Base-by-base conservation (phyloP, 2,329 filamentous ascomycete genomes). In the Pestalotiopsis sp. region DNA sequence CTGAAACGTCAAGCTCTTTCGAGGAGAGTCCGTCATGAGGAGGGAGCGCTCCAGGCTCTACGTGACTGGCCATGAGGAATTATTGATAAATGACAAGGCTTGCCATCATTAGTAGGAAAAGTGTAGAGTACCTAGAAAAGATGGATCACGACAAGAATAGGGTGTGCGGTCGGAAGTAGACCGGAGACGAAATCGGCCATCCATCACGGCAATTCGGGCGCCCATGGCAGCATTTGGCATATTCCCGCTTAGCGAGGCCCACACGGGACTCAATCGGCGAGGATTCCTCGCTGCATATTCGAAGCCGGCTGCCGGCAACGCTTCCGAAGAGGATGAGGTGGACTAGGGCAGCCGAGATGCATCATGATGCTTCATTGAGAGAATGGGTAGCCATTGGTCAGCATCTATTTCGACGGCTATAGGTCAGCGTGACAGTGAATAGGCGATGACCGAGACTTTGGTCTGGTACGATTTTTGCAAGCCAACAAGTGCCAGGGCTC, bases 41-140 rank as follows among this genome's bases (percentile, higher is more conserved):
- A 59, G 68, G 23, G 36, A 27, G 17, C 11, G 27, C 31, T 11
- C 17, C 14, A 52, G 40, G n/a, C 38, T 72, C 71, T 52, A 72
- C 67, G 57, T n/a, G 58, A 56, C 72, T 70, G 69, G 68, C 68
- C 72, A 73, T 74, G 62, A 52, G 65, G 57, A 66, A 62, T 20
- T 52, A 52, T 52, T 20, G 6, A 14, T 25, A 68, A 60, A 11
- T 25, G 36, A 66, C 38, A 70, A 17, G 17, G 40, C 20, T 49
- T 52, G 7, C 45, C 45, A 52, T 20, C 17, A 36, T 14, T 23
- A 25, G n/a, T 23, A 41, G 45, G 5, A 12, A 27, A 17, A 66
- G 27, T 40, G 23, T 11, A 41, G 4, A 27, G 45, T 40, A 25
- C 40, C n/a, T 17, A 13, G 9, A 52, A 45, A 27, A 66, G 61